Evolutionary conservation across 2,329 filamentous ascomycete species (phyloP).

Genomic region (Lecanicillium sp.): DNA sequence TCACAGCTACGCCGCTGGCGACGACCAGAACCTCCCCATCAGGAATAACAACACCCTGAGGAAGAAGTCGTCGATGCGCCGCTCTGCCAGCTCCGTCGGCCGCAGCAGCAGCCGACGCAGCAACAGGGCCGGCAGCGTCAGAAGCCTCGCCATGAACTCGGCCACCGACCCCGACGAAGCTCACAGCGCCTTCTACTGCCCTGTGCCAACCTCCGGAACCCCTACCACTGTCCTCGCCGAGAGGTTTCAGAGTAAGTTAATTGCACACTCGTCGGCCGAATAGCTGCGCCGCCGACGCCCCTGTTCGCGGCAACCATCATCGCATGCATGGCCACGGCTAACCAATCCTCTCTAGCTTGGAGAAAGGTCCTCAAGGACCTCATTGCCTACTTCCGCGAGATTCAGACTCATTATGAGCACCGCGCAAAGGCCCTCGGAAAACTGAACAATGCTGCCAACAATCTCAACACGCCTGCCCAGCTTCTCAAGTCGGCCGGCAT

Average conservation of each 20-base stretch:
- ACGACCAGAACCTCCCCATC: slow-evolving; percentile 34
- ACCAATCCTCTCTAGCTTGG: slow-evolving; percentile 59
- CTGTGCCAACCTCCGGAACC: slow-evolving; percentile 77
- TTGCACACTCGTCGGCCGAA: neutral
- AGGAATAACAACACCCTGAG: slow-evolving; percentile 77
- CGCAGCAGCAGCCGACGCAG: slow-evolving; percentile 75
- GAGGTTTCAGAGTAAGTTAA: slow-evolving; percentile 71
- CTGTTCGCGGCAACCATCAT: neutral
- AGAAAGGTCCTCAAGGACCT: slow-evolving; percentile 91
- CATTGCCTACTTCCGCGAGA: slow-evolving; percentile 87
- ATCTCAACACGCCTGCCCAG: slow-evolving; percentile 62
- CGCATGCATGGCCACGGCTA: neutral
- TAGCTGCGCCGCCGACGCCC: neutral
- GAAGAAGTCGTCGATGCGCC: slow-evolving; percentile 69
- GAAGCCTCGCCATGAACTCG: slow-evolving; percentile 68
- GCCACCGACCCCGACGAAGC: slow-evolving; percentile 57
- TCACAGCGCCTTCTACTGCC: slow-evolving; percentile 82
- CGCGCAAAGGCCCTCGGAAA: slow-evolving; percentile 76
- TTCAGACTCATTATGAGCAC: slow-evolving; percentile 82
- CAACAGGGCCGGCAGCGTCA: slow-evolving; percentile 78
- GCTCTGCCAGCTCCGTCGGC: slow-evolving; percentile 65
- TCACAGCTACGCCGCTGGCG: slow-evolving; percentile 43
- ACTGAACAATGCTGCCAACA: slow-evolving; percentile 77
- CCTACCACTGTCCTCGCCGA: slow-evolving; percentile 83
- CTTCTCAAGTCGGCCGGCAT: slow-evolving; percentile 81